A percentile compares a stretch with the other conserved stretches of the same genome.
phyloP scores from a whole-genome alignment of 2,329 filamentous ascomycete genomes.

The Apiospora sp. region DNA sequence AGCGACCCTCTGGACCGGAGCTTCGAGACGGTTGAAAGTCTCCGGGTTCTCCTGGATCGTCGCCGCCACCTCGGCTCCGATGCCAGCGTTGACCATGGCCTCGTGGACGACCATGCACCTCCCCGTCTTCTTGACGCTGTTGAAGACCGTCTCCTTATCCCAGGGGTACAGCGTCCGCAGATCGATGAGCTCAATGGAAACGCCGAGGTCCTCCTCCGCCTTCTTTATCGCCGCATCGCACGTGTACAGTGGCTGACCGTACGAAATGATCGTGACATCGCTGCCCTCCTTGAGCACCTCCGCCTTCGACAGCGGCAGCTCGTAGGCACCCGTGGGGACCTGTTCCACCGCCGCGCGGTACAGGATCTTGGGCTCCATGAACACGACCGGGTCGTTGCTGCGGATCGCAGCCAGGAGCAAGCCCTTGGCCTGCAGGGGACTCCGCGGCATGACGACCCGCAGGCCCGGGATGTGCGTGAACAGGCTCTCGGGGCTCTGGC shows the following conservation, averaged over 20 bases:
- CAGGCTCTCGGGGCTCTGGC: slow-evolving; percentile 86
- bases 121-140: slow-evolving; percentile 88
- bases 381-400: slow-evolving; percentile 86
- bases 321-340: slow-evolving; percentile 81
- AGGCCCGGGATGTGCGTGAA: slow-evolving; percentile 90
- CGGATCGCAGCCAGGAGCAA: slow-evolving; percentile 79
- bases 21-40: slow-evolving; percentile 84
- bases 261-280: slow-evolving; percentile 85
- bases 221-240: slow-evolving; percentile 80
- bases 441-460: slow-evolving; percentile 85
- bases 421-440: slow-evolving; percentile 88
- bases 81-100: slow-evolving; percentile 87
- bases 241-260: slow-evolving; percentile 88
- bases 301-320: slow-evolving; percentile 85
- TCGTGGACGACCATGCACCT: slow-evolving; percentile 90
- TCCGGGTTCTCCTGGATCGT: slow-evolving; percentile 80
- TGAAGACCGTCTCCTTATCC: slow-evolving; percentile 82
- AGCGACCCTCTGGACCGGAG: slow-evolving; percentile 83
- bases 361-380: slow-evolving; percentile 93
- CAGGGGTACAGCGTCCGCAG: slow-evolving; percentile 89
- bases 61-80: slow-evolving; percentile 89
- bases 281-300: slow-evolving; percentile 83
- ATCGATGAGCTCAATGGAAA: slow-evolving; percentile 86
- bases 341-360: slow-evolving; percentile 93
- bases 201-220: slow-evolving; percentile 77